Evolutionary conservation across 495 filamentous ascomycete genomes (phyloP).

Genomic region (Penicillium paxilli): DNA sequence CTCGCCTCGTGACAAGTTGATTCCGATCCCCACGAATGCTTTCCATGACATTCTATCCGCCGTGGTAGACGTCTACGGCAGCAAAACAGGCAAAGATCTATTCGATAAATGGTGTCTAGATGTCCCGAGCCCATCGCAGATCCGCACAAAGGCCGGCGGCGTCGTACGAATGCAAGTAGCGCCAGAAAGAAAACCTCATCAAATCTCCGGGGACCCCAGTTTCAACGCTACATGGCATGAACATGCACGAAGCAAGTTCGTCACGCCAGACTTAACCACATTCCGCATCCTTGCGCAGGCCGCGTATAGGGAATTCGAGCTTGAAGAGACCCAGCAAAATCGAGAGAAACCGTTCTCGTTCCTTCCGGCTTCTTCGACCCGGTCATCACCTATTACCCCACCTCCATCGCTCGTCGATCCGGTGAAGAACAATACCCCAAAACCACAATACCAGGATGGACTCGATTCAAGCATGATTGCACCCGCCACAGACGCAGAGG

Average conservation of each 20-base stretch:
- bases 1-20: constrained; percentile 12
- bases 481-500: constrained; percentile 12
- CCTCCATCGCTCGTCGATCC: constrained; percentile 4
- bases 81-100: constrained; percentile 36
- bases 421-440: neutral
- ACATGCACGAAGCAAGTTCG: constrained; percentile 25
- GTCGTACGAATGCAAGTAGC: constrained; percentile 22
- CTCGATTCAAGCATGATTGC: constrained; percentile 3
- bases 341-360: neutral
- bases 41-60: constrained; percentile 52
- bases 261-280: constrained; percentile 40
- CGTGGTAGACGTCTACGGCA: constrained; percentile 48
- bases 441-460: neutral
- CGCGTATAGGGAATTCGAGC: constrained; percentile 33
- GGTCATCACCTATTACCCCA: neutral
- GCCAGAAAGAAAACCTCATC: constrained; percentile 19
- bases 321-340: neutral
- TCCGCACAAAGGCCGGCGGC: constrained; percentile 32
- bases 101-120: constrained; percentile 46
- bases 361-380: neutral
- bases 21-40: constrained; percentile 32
- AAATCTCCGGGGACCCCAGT: constrained; percentile 24
- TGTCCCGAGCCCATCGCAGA: constrained; percentile 13
- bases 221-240: constrained; percentile 31
- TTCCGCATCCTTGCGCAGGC: constrained; percentile 42